Base-by-base conservation (phyloP, 306 rosid genomes). In the Quercus gilva region DNA sequence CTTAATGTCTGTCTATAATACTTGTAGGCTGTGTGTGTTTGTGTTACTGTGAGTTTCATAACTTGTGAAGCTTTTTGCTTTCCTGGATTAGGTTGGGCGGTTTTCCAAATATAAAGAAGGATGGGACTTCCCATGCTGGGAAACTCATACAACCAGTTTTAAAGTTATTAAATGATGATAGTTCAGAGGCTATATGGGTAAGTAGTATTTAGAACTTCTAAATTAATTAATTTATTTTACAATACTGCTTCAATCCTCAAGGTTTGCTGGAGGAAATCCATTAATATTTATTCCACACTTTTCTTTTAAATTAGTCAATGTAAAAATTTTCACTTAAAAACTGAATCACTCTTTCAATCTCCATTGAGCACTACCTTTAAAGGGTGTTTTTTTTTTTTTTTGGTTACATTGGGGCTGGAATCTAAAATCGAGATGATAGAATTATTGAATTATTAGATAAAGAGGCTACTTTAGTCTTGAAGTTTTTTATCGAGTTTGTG, bases 141-240 rank as follows among this genome's bases (percentile, higher is more conserved):
- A 91, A 88, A 76, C 87, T 91, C 52, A 78, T 96, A 86, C 96
- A 86, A 86, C 92, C 97, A 78, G 87, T 89, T 88, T 60, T 93
- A 71, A 93, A 78, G 85, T 84, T 96, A 79, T 80, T 96, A 78
- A 83, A 85, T 76, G 96, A 90, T 78, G 91, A 84, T 69, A 79
- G 78, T 43, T 80, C 98, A 1, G 98, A 93, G 88, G 86, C 77
- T 82, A 70, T 90, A 77, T 90, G 87, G 92, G 99, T 93, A 82
- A 88, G 94, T 76, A 51, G 73, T 79, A 75, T 69, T 82, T 10
- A 20, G 53, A 61, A 26, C 61, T 8, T 26, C 12, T 21, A 58
- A 25, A 58, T 58, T 41, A 41, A 41, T 20, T 20, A 58, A 58
- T 21, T 21, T 64, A 0, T 6, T 64, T 29, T 64, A 28, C 17